Evolutionary conservation across 202 grass and related monocot species (phyloP), one percentile per base, ranked within the genome.

Genomic region (Schoenoplectus triqueter): DNA sequence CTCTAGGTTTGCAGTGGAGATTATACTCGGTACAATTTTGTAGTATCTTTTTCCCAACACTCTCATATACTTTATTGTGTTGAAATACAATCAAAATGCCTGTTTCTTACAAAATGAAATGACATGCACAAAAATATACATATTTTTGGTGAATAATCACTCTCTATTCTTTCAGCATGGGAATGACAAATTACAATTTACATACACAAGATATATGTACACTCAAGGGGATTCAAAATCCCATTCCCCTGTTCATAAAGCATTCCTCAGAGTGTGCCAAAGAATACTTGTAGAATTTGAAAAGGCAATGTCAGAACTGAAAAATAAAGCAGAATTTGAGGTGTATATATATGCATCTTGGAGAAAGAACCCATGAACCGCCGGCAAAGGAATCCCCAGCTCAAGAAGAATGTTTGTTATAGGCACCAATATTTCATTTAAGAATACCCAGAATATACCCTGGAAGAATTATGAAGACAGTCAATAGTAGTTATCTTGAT

Each of bases 281-380:
- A 85, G 71, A 44, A n/a, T 49, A 56, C 63, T 61, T 9, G 31
- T 70, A 7, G 79, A 46, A 10, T 91, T 95, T 42, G 86, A 85
- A 73, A 88, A 91, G 47, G 69, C 81, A 21, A 98, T 66, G 73
- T 98, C 95, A 68, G 93, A 98, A 85, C 95, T 92, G 72, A 98
- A 84, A 18, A 85, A 85, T 67, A 98, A 51, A n/a, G 82, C 64
- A 62, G 88, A 74, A 72, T 87, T 22, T 31, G 88, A 87, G 60
- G 93, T 91, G 47, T 84, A 41, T 74, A 95, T 84, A 65, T 88
- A 82, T 45, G 92, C 82, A 64, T 94, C 87, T 94, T 98, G 81
- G 14, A 98, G 88, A 21, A 91, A 95, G 88, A 98, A 94, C 64
- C 88, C 93, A 59, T 88, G 81, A 8, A 95, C 50, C 6, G 90